phyloP scores from a whole-genome alignment of 768 basidiomycete genomes.

The Naganishia friedmannii region DNA sequence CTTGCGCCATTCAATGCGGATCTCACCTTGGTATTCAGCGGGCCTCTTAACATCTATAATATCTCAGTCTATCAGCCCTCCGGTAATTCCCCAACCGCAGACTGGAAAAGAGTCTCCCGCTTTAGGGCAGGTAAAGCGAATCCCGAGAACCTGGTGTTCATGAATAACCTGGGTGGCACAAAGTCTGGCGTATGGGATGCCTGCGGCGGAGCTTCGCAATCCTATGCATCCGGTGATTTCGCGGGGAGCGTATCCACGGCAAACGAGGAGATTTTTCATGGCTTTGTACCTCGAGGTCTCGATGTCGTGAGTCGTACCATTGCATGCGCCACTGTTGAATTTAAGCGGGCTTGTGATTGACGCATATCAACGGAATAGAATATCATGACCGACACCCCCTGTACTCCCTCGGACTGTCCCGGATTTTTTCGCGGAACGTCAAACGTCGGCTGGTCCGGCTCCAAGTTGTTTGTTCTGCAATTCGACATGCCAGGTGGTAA shows the following conservation, averaged over 20 bases:
- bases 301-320: neutral
- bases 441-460: conserved; percentile 1
- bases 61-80: neutral
- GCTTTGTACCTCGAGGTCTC: neutral
- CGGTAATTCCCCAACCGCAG: neutral
- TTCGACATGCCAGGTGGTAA: neutral
- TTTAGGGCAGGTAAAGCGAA: neutral
- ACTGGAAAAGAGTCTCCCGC: neutral
- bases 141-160: neutral
- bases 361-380: neutral
- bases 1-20: neutral
- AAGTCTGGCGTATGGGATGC: neutral
- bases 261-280: neutral
- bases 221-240: neutral
- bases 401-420: neutral
- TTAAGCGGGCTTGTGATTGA: no score
- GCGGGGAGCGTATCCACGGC: neutral
- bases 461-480: neutral
- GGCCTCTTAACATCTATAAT: neutral
- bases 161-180: conserved; percentile 1
- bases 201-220: neutral
- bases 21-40: neutral
- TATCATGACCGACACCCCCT: neutral
- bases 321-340: no score
- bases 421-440: neutral